Base-by-base conservation (phyloP, 75 land plant genomes). In the Cupressus sempervirens region DNA sequence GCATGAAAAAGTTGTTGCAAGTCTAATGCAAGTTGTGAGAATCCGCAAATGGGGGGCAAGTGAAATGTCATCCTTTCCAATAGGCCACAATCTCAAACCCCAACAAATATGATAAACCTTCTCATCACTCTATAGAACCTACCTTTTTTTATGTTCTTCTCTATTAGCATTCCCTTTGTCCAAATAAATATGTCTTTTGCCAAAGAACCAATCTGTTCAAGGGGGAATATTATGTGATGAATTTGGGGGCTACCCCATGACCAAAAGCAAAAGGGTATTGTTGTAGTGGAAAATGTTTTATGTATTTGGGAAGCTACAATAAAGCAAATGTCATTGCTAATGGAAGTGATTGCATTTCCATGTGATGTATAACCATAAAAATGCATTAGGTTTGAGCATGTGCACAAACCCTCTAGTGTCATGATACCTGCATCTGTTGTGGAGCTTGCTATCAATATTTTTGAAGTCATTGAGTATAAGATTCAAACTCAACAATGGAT, bases 141-240 rank as follows among this genome's bases (percentile, higher is more conserved):
- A n/a, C n/a, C n/a, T n/a, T n/a, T n/a, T n/a, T n/a, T n/a, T n/a
- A n/a, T n/a, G n/a, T n/a, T n/a, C n/a, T n/a, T n/a, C n/a, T n/a
- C n/a, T n/a, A n/a, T n/a, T n/a, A n/a, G n/a, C n/a, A n/a, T n/a
- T n/a, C n/a, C n/a, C n/a, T n/a, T n/a, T n/a, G n/a, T n/a, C n/a
- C n/a, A n/a, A n/a, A n/a, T n/a, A n/a, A n/a, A n/a, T n/a, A n/a
- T n/a, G n/a, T n/a, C n/a, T n/a, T n/a, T n/a, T n/a, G 86, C 88
- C 1, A 93, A 85, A n/a, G 95, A 91, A 2, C 84, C 92, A 30
- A 83, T 62, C 29, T 84, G 26, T n/a, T 77, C 48, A 77, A 11
- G 26, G 26, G 80, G 80, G n/a, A 40, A 77, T 43, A 77, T 77
- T 77, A 0, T 43, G 80, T 40, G 11, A 40, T 77, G 80, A n/a